phyloP scores from a whole-genome alignment of 305 asterid species.

The Fraxinus dipetala region DNA sequence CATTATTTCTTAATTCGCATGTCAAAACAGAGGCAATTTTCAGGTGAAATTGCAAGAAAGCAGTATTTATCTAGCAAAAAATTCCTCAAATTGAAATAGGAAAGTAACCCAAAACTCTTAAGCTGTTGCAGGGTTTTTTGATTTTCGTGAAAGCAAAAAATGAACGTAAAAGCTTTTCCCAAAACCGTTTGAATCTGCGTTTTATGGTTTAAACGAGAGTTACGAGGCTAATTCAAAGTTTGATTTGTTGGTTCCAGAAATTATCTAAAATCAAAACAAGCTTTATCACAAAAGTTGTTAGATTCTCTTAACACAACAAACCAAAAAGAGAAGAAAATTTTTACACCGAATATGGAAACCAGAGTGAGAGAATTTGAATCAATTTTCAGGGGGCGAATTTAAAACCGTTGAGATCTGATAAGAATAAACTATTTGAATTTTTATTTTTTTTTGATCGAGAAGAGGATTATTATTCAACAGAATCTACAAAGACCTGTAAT shows the following conservation, averaged over 20 bases:
- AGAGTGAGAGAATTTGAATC: not conserved
- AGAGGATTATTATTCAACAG: conserved; percentile 25
- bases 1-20: not conserved
- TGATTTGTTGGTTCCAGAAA: not conserved
- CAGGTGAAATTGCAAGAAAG: not conserved
- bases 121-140: not conserved
- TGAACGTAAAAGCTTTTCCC: not conserved
- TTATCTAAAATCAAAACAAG: not conserved
- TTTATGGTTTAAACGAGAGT: not conserved
- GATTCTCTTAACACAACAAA: not conserved
- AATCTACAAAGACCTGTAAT: not conserved
- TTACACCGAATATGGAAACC: not conserved
- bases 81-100: not conserved
- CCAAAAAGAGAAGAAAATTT: not conserved
- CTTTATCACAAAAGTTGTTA: not conserved
- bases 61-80: not conserved
- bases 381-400: conserved; percentile 11
- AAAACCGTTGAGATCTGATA: conserved; percentile 44
- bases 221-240: not conserved
- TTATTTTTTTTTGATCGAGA: conserved; percentile 10
- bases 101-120: not conserved
- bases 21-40: not conserved
- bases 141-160: not conserved
- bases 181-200: not conserved
- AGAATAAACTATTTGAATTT: conserved; percentile 2